Evolutionary conservation across 1,284 basidiomycete genomes (phyloP).

Genomic region (Sphaerobolus stellatus): DNA sequence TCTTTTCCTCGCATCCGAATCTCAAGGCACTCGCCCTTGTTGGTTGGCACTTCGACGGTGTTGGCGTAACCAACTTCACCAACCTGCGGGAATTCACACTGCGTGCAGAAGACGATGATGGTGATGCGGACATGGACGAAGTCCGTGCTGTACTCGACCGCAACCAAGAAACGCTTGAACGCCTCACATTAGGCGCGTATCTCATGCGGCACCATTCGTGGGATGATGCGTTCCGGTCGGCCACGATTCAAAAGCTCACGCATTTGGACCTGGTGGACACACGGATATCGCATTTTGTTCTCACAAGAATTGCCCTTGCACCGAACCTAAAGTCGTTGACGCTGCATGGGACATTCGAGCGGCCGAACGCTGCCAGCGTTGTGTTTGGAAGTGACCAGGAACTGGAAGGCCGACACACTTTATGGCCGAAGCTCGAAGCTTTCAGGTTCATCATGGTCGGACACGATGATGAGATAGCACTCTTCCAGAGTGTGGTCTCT

Average conservation of each 20-base stretch:
- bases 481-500: constrained; percentile 54
- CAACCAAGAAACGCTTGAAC: constrained; percentile 55
- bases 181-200: constrained; percentile 65
- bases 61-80: constrained; percentile 60
- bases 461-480: constrained; percentile 52
- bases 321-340: constrained; percentile 58
- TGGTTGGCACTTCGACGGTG: constrained; percentile 68
- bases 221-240: constrained; percentile 61
- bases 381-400: constrained; percentile 64
- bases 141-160: constrained; percentile 61
- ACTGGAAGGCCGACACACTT: constrained; percentile 54
- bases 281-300: constrained; percentile 58
- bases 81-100: constrained; percentile 62
- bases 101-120: constrained; percentile 66
- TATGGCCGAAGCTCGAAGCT: constrained; percentile 57
- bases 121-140: constrained; percentile 64
- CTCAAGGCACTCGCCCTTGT: constrained; percentile 59
- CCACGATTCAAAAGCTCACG: constrained; percentile 60
- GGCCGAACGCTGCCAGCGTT: constrained; percentile 53
- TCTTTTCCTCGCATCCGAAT: constrained; percentile 51
- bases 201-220: constrained; percentile 60
- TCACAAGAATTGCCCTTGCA: constrained; percentile 60
- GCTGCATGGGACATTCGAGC: constrained; percentile 62
- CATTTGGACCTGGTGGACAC: constrained; percentile 68
- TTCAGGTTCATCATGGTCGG: constrained; percentile 64